A percentile compares a stretch with the other conserved stretches of the same genome.
Conservation (phyloP, 192 early-diverging fungal genomes). For the Coemansia asiatica region DNA sequence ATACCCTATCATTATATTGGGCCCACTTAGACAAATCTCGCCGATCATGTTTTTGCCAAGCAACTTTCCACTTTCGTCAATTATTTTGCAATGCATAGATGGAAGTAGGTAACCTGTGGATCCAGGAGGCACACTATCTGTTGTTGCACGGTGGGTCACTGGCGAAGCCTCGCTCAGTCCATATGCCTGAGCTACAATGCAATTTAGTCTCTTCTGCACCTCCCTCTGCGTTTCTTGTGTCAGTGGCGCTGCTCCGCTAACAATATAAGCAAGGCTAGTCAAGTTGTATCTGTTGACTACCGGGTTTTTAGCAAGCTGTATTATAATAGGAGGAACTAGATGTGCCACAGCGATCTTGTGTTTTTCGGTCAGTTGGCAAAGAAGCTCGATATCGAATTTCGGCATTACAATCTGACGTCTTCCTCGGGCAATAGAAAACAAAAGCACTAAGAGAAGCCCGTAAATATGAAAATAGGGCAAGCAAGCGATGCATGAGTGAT, state of each 20-base stretch:
- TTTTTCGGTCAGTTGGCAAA: conserved; percentile 64
- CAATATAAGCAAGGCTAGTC: conserved; percentile 60
- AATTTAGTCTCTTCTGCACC: conserved; percentile 46
- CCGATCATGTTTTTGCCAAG: conserved; percentile 65
- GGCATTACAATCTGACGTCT: conserved; percentile 45
- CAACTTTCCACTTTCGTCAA: conserved; percentile 72
- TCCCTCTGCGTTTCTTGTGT: conserved; percentile 63
- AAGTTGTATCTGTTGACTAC: conserved; percentile 72
- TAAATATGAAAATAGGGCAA: conserved; percentile 78
- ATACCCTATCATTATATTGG: conserved; percentile 88
- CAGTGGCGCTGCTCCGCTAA: conserved; percentile 81
- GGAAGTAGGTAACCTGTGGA: conserved; percentile 73
- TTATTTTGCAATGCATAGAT: conserved; percentile 68
- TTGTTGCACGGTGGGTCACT: conserved; percentile 30
- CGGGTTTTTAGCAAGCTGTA: conserved; percentile 77
- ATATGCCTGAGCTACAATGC: conserved; percentile 59
- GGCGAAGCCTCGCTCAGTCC: conserved; percentile 66
- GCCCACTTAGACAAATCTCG: conserved; percentile 83
- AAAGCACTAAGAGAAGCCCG: conserved; percentile 49
- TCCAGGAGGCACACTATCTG: conserved; percentile 37
- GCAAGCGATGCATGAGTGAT: conserved; percentile 31
- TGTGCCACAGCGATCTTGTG: conserved; percentile 66
- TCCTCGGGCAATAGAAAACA: conserved; percentile 1
- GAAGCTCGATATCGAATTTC: conserved; percentile 68
- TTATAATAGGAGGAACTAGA: conserved; percentile 66